phyloP scores from a whole-genome alignment of 495 filamentous ascomycete species.

The Trichoderma erinaceum region DNA sequence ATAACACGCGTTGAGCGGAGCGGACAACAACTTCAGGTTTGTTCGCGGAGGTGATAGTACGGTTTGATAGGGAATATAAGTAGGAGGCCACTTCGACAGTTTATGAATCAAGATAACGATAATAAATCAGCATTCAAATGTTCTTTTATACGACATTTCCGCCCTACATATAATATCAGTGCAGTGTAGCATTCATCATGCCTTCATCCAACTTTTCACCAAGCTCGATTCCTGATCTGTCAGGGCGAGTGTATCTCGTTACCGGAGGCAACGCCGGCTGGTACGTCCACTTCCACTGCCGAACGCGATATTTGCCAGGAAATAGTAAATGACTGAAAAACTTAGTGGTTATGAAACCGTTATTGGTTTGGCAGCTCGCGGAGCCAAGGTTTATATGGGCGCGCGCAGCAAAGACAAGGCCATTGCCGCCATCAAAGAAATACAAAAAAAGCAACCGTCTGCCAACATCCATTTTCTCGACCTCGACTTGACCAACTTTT shows the following conservation, averaged over 20 bases:
- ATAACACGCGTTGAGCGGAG: too few relatives aligned
- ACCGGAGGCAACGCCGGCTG: slow-evolving; percentile 32
- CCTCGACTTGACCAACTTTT: slow-evolving; percentile 38
- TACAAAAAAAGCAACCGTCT: slow-evolving; percentile 29
- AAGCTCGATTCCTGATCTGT: slow-evolving; percentile 28
- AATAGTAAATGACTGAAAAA: slow-evolving; percentile 19
- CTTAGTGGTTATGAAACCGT: slow-evolving; percentile 34
- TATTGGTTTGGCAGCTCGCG: slow-evolving; percentile 32
- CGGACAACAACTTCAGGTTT: too few relatives aligned
- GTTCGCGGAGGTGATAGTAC: too few relatives aligned
- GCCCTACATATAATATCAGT: neutral
- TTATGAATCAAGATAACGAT: neutral
- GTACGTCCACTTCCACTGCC: slow-evolving; percentile 28
- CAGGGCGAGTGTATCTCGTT: slow-evolving; percentile 26
- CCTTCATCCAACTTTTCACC: slow-evolving; percentile 30
- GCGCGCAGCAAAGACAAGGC: slow-evolving; percentile 33
- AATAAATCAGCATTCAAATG: neutral
- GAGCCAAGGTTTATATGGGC: slow-evolving; percentile 40
- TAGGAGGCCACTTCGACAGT: too few relatives aligned
- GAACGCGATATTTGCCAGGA: slow-evolving; percentile 14
- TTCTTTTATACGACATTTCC: neutral
- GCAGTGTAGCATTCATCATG: neutral
- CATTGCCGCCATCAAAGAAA: slow-evolving; percentile 30
- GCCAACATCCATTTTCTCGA: slow-evolving; percentile 36
- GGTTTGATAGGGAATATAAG: too few relatives aligned